Evolutionary conservation across 306 rosid species (phyloP).

Genomic region (Ormosia emarginata): DNA sequence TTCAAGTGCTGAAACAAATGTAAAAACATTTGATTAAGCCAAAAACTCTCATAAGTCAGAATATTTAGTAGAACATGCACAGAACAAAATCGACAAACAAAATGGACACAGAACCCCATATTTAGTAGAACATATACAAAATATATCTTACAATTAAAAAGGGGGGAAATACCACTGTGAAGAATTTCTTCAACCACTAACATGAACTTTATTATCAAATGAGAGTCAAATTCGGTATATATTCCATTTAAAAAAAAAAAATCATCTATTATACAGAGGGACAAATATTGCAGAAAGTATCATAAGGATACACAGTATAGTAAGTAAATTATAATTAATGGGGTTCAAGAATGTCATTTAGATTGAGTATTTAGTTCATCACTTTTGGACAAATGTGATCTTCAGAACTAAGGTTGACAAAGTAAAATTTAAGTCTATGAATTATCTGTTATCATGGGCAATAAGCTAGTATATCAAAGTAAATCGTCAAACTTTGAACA

Average conservation of each 20-base stretch:
- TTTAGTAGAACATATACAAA: neutral
- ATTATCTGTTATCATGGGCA: neutral
- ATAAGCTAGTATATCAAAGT: neutral
- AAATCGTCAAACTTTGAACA: neutral
- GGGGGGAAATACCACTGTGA: neutral
- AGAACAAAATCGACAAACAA: neutral
- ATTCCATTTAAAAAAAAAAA: no score
- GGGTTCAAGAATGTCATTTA: neutral
- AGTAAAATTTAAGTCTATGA: neutral
- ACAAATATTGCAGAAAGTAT: no score
- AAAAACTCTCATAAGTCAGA: neutral
- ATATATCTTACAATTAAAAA: neutral
- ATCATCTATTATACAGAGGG: no score
- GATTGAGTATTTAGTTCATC: neutral
- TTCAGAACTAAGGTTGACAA: neutral
- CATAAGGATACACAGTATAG: neutral
- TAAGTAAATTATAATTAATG: neutral
- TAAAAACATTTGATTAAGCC: conserved; percentile 1
- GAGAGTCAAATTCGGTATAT: no score
- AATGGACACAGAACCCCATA: neutral
- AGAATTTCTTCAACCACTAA: conserved; percentile 15
- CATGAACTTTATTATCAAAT: neutral
- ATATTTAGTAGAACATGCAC: neutral
- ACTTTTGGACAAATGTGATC: neutral
- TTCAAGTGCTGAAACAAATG: conserved; percentile 41